These are phyloP conservation scores for Ascochyta pisi DNA, from an alignment of 2,329 filamentous ascomycete genomes.

Conservation along the genomic window DNA sequence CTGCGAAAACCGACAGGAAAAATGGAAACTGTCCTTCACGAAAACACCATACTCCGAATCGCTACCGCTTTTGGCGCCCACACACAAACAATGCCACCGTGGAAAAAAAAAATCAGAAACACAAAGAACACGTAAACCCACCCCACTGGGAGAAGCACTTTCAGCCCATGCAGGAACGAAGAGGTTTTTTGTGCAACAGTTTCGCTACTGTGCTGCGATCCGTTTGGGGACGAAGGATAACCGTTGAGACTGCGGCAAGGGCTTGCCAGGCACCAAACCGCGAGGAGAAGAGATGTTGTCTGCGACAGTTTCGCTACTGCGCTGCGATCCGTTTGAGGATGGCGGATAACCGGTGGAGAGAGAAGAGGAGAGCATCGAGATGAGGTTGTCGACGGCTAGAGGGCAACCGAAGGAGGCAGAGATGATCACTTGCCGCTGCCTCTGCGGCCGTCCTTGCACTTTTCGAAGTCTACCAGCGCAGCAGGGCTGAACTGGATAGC, in stretches of 20 bases:
- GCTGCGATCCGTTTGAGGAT: slow-evolving; percentile 3
- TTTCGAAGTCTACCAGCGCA: slow-evolving; percentile 13
- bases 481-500: slow-evolving; percentile 16
- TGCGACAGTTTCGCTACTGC: background rate
- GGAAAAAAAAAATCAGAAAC: no score
- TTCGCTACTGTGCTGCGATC: background rate
- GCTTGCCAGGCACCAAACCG: background rate
- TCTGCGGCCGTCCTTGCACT: slow-evolving; percentile 12
- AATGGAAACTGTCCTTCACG: no score
- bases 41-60: no score
- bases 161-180: no score
- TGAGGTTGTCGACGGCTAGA: background rate
- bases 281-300: background rate
- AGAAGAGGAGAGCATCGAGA: background rate
- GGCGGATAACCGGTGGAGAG: slow-evolving; percentile 1
- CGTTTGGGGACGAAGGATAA: background rate
- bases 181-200: background rate
- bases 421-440: slow-evolving; percentile 3
- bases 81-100: no score
- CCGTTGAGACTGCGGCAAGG: background rate
- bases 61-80: no score
- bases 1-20: no score
- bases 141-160: no score
- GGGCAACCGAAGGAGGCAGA: background rate
- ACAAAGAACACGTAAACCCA: no score